phyloP scores from a whole-genome alignment of 805 yeast species.

The Yamadazyma phyllophila region DNA sequence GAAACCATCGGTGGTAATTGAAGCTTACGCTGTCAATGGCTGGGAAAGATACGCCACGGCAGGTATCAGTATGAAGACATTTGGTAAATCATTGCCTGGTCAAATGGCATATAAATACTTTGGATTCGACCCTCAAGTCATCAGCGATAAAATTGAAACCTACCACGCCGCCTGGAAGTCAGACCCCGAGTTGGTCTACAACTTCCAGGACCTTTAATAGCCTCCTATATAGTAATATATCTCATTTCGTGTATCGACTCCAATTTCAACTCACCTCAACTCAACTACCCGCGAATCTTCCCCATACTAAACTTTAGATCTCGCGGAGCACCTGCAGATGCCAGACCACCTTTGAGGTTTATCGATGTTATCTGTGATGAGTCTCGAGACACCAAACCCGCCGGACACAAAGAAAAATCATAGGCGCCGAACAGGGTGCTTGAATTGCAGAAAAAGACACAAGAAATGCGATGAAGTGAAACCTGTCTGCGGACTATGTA shows the following conservation, averaged over 20 bases:
- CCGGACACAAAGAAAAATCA: conserved; percentile 5
- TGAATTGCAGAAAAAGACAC: conserved; percentile 16
- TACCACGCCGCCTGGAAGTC: conserved; percentile 16
- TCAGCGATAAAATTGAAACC: conserved; percentile 24
- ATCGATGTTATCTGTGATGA: too few species aligned
- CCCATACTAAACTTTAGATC: too few species aligned
- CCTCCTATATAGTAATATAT: neutral
- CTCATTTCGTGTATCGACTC: too few species aligned
- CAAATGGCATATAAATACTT: conserved; percentile 27
- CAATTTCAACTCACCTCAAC: too few species aligned
- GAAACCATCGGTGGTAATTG: conserved; percentile 28
- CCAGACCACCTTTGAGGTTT: too few species aligned
- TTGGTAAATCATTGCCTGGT: conserved; percentile 37
- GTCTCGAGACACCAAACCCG: too few species aligned
- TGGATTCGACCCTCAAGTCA: conserved; percentile 23
- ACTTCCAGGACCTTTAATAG: conserved; percentile 7
- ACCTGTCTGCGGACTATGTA: conserved; percentile 16
- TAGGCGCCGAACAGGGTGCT: conserved; percentile 16
- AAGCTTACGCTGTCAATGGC: conserved; percentile 32
- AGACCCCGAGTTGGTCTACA: conserved; percentile 7
- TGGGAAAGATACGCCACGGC: conserved; percentile 38
- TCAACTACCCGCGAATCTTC: too few species aligned
- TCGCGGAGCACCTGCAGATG: too few species aligned
- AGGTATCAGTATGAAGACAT: conserved; percentile 29
- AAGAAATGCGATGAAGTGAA: conserved; percentile 19